Conservation (phyloP, 345 rosid species). For the Hibiscus mutabilis region DNA sequence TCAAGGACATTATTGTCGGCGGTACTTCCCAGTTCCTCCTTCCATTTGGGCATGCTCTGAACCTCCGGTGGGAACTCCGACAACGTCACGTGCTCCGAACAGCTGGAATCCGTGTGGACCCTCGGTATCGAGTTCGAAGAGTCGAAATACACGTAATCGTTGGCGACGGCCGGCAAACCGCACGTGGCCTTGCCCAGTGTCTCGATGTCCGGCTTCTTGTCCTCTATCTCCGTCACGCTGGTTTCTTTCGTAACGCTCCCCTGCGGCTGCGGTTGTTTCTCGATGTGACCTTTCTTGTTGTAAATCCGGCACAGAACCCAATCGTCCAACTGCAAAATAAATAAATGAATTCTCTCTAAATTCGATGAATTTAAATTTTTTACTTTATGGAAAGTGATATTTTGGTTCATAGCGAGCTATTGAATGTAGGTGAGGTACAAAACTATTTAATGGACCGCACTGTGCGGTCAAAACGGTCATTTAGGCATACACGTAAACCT, state of each 20-base stretch:
- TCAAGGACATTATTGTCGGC: constrained; percentile 24
- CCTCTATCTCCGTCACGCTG: constrained; percentile 17
- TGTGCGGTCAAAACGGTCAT: no score
- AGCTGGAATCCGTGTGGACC: constrained; percentile 70
- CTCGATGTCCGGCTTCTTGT: constrained; percentile 38
- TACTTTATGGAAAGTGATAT: no score
- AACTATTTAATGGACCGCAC: background rate
- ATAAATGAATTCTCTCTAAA: background rate
- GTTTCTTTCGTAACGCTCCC: background rate
- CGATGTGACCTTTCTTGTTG: constrained; percentile 76
- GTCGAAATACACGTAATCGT: constrained; percentile 47
- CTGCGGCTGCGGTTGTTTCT: constrained; percentile 30
- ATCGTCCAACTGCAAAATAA: constrained; percentile 40
- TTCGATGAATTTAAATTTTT: background rate
- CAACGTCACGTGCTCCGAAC: constrained; percentile 73
- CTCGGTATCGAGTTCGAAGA: constrained; percentile 76
- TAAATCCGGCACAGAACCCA: constrained; percentile 60
- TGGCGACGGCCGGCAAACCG: constrained; percentile 21
- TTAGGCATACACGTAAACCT: background rate
- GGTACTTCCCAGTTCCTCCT: constrained; percentile 31
- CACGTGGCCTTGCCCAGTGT: constrained; percentile 1
- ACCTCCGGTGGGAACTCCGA: constrained; percentile 80
- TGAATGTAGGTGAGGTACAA: no score
- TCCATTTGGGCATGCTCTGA: constrained; percentile 74
- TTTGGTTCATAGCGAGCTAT: no score